A percentile compares a stretch with the other conserved stretches of the same genome.
phyloP scores from a whole-genome alignment of 352 stramenopile genomes.

The Hyphochytrium catenoides region DNA sequence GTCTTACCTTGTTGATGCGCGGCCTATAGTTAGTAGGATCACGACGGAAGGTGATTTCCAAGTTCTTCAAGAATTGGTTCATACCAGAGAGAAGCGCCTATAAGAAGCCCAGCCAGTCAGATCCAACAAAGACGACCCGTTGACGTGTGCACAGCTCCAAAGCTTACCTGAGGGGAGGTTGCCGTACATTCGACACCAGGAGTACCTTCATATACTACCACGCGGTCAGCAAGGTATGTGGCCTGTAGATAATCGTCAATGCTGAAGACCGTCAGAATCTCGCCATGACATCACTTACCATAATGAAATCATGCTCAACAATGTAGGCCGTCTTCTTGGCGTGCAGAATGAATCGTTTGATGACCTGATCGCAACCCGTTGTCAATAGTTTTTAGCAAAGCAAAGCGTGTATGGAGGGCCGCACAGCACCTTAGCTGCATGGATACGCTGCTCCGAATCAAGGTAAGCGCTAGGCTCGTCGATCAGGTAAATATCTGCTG shows the following conservation, averaged over 20 bases:
- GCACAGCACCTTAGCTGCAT: conserved; percentile 64
- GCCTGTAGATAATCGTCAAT: conserved; percentile 16
- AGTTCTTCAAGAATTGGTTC: conserved; percentile 97
- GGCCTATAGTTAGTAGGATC: conserved; percentile 97
- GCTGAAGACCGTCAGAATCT: not conserved
- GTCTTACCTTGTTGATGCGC: conserved; percentile 90
- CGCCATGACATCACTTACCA: conserved; percentile 28
- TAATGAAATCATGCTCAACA: conserved; percentile 99
- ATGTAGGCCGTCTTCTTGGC: conserved; percentile 99
- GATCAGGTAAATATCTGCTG: conserved; percentile 97
- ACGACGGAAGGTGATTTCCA: conserved; percentile 97
- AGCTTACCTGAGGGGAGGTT: conserved; percentile 73
- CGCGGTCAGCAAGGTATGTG: conserved; percentile 91
- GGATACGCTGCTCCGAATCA: conserved; percentile 97
- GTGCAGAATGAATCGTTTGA: conserved; percentile 99
- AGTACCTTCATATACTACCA: conserved; percentile 83
- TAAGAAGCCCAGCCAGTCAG: no score
- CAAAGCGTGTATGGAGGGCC: no score
- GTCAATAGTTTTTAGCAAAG: no score
- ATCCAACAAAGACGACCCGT: no score
- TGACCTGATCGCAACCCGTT: conserved; percentile 39
- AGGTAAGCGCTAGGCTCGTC: conserved; percentile 98
- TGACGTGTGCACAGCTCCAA: no score
- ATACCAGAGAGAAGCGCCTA: conserved; percentile 80
- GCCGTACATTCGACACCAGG: conserved; percentile 94